Evolutionary conservation across 169 alveolate species (phyloP), one percentile per base, ranked within the genome.

Genomic region (Cryptosporidium bovis): DNA sequence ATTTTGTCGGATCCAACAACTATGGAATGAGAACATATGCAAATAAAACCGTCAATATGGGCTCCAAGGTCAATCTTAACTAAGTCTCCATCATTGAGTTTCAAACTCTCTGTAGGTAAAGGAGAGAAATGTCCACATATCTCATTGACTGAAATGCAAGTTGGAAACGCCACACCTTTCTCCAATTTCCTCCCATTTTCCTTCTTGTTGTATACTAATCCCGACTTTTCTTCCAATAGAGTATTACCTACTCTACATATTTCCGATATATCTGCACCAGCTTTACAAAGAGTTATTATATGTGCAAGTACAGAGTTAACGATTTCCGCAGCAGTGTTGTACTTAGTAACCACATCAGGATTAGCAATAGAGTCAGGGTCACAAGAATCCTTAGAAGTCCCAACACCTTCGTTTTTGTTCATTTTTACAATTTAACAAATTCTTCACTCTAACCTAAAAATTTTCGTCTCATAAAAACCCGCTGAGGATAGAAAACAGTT

Each of bases 141-240:
- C 90, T 98, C 97, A 91, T 98, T 97, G 5, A 98, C 96, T 56
- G 99, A 95, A 65, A 98, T 92, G 67, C 99, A 95, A 16, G 99
- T 97, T 20, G 99, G 99, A 93, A 97, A 97, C 31, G 99, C 99
- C 34, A 97, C 93, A 27, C 99, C 99, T 92, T 97, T 96, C 66
- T 94, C 96, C 20, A 95, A 83, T 89, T 93, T 94, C 90, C 94
- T 93, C 90, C 96, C 96, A 67, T 92, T 85, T 51, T 93, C 91
- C 48, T 90, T 82, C 67, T 90, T 90, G n/a, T 82, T 87, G 44
- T 83, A 90, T n/a, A 87, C 83, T 36, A 55, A 36, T 13, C 90
- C 51, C 10, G 90, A 50, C 58, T 91, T 93, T 53, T 94, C 94
- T 40, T 91, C 93, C 18, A 95, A 90, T 20, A 83, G 90, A n/a